These are phyloP conservation scores for Phaeosphaeriaceae sp. DNA, from an alignment of 2,329 filamentous ascomycete genomes.

Conservation along the genomic window DNA sequence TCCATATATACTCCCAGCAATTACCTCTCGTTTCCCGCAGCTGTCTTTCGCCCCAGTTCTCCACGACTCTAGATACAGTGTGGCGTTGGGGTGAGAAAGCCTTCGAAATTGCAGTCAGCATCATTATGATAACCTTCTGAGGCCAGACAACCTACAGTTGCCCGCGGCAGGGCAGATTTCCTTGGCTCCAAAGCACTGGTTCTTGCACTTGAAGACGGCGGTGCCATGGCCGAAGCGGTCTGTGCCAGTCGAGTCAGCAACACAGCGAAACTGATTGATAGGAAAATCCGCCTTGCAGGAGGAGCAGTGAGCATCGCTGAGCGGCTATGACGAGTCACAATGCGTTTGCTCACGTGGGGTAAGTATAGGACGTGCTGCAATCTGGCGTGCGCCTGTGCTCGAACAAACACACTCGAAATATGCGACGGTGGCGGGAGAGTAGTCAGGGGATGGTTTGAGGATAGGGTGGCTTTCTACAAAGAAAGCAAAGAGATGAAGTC, in stretches of 20 bases:
- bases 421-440: too few relatives aligned
- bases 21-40: too few relatives aligned
- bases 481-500: too few relatives aligned
- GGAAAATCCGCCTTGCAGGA: too few relatives aligned
- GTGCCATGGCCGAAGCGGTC: not conserved
- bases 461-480: too few relatives aligned
- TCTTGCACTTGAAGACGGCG: not conserved
- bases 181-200: not conserved
- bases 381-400: not conserved
- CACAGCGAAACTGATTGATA: not conserved
- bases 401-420: not conserved
- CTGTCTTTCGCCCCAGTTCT: too few relatives aligned
- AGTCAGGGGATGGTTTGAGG: too few relatives aligned
- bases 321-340: too few relatives aligned
- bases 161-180: not conserved
- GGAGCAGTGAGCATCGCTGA: too few relatives aligned
- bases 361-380: not conserved
- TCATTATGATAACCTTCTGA: not conserved
- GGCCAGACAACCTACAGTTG: not conserved
- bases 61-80: not conserved
- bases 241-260: not conserved
- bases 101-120: not conserved
- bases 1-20: too few relatives aligned
- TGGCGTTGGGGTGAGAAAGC: too few relatives aligned
- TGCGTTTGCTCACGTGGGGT: too few relatives aligned